Percentiles rank a stretch among this genome's conserved stretches.
phyloP scores from a whole-genome alignment of 331 rosid species.

The Spiraea crenata region DNA sequence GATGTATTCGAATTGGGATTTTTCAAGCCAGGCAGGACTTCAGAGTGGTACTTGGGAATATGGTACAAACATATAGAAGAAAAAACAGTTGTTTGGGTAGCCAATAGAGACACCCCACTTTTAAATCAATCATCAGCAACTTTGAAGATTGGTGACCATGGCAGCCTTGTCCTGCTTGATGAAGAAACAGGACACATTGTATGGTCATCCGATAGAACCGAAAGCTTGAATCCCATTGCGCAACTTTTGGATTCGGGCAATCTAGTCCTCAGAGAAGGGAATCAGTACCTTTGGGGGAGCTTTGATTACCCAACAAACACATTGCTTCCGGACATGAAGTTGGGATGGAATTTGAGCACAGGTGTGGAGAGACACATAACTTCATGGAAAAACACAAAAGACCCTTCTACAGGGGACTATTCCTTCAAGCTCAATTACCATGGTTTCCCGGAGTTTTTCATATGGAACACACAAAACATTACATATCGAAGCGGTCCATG shows the following conservation, averaged over 20 bases:
- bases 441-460: conserved; percentile 57
- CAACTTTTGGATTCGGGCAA: conserved; percentile 54
- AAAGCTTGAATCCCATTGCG: conserved; percentile 18
- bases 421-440: conserved; percentile 41
- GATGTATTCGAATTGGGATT: conserved; percentile 51
- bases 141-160: conserved; percentile 27
- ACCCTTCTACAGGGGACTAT: conserved; percentile 51
- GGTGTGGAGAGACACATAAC: conserved; percentile 36
- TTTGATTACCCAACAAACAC: conserved; percentile 66
- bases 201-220: conserved; percentile 48
- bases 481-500: conserved; percentile 52
- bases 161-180: conserved; percentile 27
- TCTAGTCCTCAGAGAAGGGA: conserved; percentile 34
- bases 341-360: conserved; percentile 50
- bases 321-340: conserved; percentile 52
- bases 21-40: conserved; percentile 18
- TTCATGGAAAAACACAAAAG: conserved; percentile 33
- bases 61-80: conserved; percentile 35
- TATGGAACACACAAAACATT: not conserved
- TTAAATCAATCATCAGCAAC: conserved; percentile 6
- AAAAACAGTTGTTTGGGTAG: conserved; percentile 43
- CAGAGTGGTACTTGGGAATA: conserved; percentile 41
- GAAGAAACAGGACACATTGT: not conserved
- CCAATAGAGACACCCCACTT: conserved; percentile 51
- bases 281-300: conserved; percentile 49